Evolutionary conservation across 768 basidiomycete genomes (phyloP).

Genomic region (Suillus subalutaceus): DNA sequence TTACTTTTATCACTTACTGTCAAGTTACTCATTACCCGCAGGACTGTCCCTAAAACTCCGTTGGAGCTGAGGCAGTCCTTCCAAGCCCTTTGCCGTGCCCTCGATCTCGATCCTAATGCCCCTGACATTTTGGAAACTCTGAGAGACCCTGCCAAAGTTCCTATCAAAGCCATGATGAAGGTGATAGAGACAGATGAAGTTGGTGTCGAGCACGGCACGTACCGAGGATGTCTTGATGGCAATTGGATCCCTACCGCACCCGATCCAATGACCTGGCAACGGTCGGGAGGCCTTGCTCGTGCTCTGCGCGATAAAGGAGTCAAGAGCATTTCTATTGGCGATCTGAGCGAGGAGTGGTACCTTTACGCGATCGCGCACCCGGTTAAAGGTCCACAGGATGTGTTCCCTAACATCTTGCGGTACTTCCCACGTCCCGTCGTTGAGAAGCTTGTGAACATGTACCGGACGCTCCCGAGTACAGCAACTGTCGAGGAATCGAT

Average conservation of each 20-base stretch:
- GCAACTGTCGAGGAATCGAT: constrained; percentile 46
- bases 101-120: constrained; percentile 56
- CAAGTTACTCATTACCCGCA: constrained; percentile 23
- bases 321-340: constrained; percentile 64
- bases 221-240: constrained; percentile 65
- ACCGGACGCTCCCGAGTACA: constrained; percentile 42
- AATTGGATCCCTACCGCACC: constrained; percentile 57
- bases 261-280: constrained; percentile 71
- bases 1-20: constrained; percentile 7
- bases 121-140: constrained; percentile 53
- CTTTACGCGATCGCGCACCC: constrained; percentile 74
- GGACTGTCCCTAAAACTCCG: constrained; percentile 61
- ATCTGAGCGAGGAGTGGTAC: constrained; percentile 77
- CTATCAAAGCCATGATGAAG: constrained; percentile 53
- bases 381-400: constrained; percentile 49
- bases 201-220: constrained; percentile 60
- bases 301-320: constrained; percentile 60
- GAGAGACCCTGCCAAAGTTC: constrained; percentile 48
- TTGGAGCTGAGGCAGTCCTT: constrained; percentile 64
- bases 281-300: constrained; percentile 57
- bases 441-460: constrained; percentile 46
- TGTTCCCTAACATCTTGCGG: constrained; percentile 58
- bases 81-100: constrained; percentile 57
- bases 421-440: constrained; percentile 60
- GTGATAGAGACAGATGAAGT: constrained; percentile 61